Base-by-base conservation (phyloP, 371 early-diverging fungal species). In the Mortierella sp. region DNA sequence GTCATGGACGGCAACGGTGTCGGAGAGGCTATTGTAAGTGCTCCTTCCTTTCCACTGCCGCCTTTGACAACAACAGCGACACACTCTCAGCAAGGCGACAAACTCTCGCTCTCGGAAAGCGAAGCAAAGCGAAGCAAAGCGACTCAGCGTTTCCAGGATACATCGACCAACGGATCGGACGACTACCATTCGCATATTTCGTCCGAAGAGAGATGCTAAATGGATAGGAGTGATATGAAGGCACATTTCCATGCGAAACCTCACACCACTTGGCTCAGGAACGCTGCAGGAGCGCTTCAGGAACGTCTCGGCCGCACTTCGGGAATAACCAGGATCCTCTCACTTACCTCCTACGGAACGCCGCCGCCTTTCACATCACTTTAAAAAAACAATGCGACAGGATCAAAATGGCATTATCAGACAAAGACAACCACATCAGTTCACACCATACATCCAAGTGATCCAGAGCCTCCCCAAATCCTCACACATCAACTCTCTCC, bases 1-100 rank as follows among this genome's bases (percentile, higher is more conserved):
- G 83, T 86, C 74, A 82, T 86, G 82, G 78, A 86, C 63, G 54
- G 42, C 80, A 82, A 82, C 63, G 87, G 87, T 16, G 71, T 86
- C 48, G 87, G 87, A 72, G 87, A 86, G 80, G 70, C 77, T 47
- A 78, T 86, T 52, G 87, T 86, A 86, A 84, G 84, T 82, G 58
- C 9, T 26, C 70, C 48, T 19, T 28, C 8, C 16, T 70, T 8
- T 55, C 42, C 21, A 55, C 5, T 63, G 6, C 34, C 31, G 34
- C 4, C 63, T 5, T 34, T 13, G 14, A 13, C 63, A 31, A 31
- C 26, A 26, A n/a, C 58, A 28, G 26, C 58, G 13, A 26, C 31
- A 13, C n/a, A 11, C 58, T 5, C n/a, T 63, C 63, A 5, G 28
- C 58, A 58, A 63, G 16, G 21, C 63, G 19, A 31, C 19, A 57